phyloP scores from a whole-genome alignment of 106 monocot species.

The Dendrobium chrysotoxum region DNA sequence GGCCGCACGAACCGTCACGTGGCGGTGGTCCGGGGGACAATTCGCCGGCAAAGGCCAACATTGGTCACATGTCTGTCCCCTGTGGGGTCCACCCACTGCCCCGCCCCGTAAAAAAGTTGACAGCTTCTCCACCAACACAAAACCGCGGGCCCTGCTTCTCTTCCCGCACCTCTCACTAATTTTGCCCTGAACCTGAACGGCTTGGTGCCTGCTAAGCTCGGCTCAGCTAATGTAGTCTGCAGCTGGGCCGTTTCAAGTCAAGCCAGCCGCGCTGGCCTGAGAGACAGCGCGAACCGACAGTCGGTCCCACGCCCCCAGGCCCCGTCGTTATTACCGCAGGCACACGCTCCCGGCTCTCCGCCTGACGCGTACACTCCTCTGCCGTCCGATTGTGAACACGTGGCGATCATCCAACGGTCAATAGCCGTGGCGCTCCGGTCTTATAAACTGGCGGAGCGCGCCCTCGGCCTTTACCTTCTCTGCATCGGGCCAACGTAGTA shows the following conservation, averaged over 20 bases:
- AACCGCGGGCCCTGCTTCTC: neutral
- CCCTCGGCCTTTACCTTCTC: neutral
- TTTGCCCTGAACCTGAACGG: neutral
- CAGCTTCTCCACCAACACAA: neutral
- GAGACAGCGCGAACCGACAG: constrained; percentile 16
- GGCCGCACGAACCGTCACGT: constrained; percentile 2
- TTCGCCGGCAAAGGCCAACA: constrained; percentile 4
- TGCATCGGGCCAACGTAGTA: neutral
- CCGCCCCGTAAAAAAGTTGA: neutral
- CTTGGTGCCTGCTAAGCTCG: neutral
- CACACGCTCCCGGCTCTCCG: constrained; percentile 5
- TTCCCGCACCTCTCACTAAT: neutral
- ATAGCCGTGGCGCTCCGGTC: neutral
- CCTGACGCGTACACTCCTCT: neutral
- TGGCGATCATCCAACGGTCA: constrained; percentile 6
- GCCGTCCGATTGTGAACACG: constrained; percentile 3
- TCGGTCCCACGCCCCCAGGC: neutral
- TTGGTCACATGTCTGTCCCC: constrained; percentile 5
- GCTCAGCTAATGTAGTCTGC: neutral
- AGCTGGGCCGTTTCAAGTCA: neutral
- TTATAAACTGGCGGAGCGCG: constrained; percentile 3
- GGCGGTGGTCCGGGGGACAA: neutral
- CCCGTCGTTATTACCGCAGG: constrained; percentile 6
- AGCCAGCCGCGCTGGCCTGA: neutral
- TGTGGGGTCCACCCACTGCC: neutral